Percentiles rank a stretch among this genome's conserved stretches.
Evolutionary conservation across 495 filamentous ascomycete genomes (phyloP).

Genomic region (Amniculicola lignicola): DNA sequence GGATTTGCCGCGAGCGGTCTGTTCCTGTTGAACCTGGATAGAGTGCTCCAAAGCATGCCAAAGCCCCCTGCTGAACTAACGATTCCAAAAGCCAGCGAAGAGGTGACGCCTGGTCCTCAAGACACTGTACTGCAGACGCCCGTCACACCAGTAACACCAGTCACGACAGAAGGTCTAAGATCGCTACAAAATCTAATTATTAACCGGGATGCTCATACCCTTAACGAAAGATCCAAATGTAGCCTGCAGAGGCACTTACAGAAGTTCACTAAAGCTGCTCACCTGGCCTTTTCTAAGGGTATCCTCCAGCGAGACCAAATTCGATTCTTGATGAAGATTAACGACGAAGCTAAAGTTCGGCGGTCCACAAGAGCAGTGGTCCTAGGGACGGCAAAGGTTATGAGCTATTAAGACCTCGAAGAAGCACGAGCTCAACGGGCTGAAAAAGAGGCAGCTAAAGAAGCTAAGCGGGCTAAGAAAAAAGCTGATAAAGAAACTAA

Average conservation of each 20-base stretch:
- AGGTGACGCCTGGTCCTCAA: conserved; percentile 4
- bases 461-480: too few relatives aligned
- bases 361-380: neutral
- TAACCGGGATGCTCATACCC: conserved; percentile 10
- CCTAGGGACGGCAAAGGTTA: conserved; percentile 5
- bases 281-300: conserved; percentile 9
- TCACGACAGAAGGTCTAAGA: neutral
- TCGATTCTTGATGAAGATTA: conserved; percentile 3
- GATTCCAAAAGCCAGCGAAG: conserved; percentile 14
- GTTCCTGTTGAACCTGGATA: conserved; percentile 19
- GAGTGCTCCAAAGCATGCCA: conserved; percentile 12
- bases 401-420: conserved; percentile 17
- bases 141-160: too few relatives aligned
- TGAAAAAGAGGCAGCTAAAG: neutral
- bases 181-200: conserved; percentile 12
- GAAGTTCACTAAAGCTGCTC: conserved; percentile 8
- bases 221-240: conserved; percentile 4
- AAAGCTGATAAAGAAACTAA: too few relatives aligned
- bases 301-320: conserved; percentile 3
- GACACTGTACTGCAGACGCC: conserved; percentile 9
- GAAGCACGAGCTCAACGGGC: neutral
- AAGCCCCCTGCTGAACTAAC: conserved; percentile 9
- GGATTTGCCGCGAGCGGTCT: conserved; percentile 10
- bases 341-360: conserved; percentile 18
- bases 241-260: conserved; percentile 8